Evolutionary conservation across 805 yeast genomes (phyloP).

Genomic region (Wickerhamiella cacticola): DNA sequence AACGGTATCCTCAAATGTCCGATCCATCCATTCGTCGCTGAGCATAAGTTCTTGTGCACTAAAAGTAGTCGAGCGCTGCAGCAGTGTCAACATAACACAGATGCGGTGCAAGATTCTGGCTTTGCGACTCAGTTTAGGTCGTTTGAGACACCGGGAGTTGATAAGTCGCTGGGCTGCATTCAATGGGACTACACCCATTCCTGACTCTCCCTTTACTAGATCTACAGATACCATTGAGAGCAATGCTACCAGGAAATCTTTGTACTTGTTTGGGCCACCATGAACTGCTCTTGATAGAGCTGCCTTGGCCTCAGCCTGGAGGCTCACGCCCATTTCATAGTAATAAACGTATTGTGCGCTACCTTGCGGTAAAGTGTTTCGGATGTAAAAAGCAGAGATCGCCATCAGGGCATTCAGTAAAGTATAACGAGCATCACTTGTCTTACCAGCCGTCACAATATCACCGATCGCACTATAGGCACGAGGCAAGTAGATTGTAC

Average conservation of each 20-base stretch:
- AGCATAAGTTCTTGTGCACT: slow-evolving; percentile 1
- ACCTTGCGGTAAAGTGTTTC: slow-evolving; percentile 55
- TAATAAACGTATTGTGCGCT: slow-evolving; percentile 59
- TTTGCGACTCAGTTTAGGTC: slow-evolving; percentile 58
- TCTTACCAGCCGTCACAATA: slow-evolving; percentile 55
- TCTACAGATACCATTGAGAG: slow-evolving; percentile 81
- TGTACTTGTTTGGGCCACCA: slow-evolving; percentile 48
- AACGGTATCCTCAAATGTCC: slow-evolving; percentile 22
- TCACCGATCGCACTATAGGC: slow-evolving; percentile 78
- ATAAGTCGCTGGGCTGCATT: slow-evolving; percentile 68
- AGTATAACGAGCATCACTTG: slow-evolving; percentile 67
- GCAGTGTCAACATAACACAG: slow-evolving; percentile 57
- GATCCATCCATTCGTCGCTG: slow-evolving; percentile 22
- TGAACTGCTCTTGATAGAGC: slow-evolving; percentile 50
- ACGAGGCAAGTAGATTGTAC: slow-evolving; percentile 70
- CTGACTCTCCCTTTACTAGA: slow-evolving; percentile 84
- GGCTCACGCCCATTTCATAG: slow-evolving; percentile 56
- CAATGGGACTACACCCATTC: slow-evolving; percentile 65
- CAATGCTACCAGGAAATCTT: slow-evolving; percentile 71
- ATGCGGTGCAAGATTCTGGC: slow-evolving; percentile 69
- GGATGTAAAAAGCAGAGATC: slow-evolving; percentile 69
- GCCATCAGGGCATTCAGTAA: slow-evolving; percentile 68
- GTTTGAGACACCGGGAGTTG: slow-evolving; percentile 50
- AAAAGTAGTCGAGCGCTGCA: slow-evolving; percentile 64
- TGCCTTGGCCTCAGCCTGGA: slow-evolving; percentile 61